Evolutionary conservation across 306 rosid species (phyloP).

Genomic region (Hippophae gyantsensis): DNA sequence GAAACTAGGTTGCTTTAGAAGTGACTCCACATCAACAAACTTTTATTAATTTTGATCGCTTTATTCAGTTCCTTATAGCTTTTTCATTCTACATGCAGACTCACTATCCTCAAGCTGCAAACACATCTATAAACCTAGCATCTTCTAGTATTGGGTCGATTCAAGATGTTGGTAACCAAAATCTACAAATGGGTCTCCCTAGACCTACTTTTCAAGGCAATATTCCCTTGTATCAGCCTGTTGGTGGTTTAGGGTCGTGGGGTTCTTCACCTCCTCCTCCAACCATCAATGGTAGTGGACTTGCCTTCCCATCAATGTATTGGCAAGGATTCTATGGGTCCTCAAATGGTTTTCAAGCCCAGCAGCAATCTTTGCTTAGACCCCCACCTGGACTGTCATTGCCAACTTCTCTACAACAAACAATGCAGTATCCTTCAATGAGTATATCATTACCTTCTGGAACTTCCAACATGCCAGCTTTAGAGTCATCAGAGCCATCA

Average conservation of each 20-base stretch:
- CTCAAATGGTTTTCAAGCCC: slow-evolving; percentile 17
- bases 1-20: neutral
- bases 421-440: slow-evolving; percentile 13
- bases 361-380: slow-evolving; percentile 23
- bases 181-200: slow-evolving; percentile 14
- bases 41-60: neutral
- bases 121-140: slow-evolving; percentile 10
- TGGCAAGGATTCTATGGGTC: slow-evolving; percentile 23
- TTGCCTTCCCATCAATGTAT: slow-evolving; percentile 10
- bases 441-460: slow-evolving; percentile 7
- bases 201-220: slow-evolving; percentile 16
- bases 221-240: slow-evolving; percentile 20
- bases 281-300: slow-evolving; percentile 15
- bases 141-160: slow-evolving; percentile 10
- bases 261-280: slow-evolving; percentile 19
- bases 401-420: slow-evolving; percentile 13
- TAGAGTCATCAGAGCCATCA: slow-evolving; percentile 15
- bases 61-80: neutral
- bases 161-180: slow-evolving; percentile 9
- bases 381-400: slow-evolving; percentile 19
- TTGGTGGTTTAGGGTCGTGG: slow-evolving; percentile 18
- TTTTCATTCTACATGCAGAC: slow-evolving; percentile 4
- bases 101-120: slow-evolving; percentile 16
- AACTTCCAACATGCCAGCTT: slow-evolving; percentile 9
- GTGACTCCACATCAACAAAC: neutral